phyloP scores from a whole-genome alignment of 2,329 filamentous ascomycete species.

The Metarhizium rileyi region DNA sequence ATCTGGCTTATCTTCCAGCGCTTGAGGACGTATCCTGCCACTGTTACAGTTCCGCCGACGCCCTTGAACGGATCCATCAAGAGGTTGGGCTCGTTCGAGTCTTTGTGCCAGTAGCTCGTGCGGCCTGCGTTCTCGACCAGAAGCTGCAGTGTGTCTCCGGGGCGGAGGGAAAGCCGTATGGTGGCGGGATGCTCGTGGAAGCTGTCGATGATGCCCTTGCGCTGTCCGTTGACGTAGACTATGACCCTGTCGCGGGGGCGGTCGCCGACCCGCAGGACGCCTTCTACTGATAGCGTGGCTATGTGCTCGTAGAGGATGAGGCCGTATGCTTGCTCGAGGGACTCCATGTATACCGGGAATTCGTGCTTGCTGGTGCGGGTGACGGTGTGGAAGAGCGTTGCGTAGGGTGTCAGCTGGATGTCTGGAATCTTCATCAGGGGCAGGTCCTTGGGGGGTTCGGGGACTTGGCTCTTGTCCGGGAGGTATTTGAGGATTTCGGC shows the following conservation, averaged over 20 bases:
- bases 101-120: slow-evolving; percentile 21
- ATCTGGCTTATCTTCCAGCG: background rate
- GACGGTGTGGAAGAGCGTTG: slow-evolving; percentile 26
- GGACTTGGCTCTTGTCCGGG: slow-evolving; percentile 20
- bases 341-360: slow-evolving; percentile 32
- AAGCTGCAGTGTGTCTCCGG: slow-evolving; percentile 29
- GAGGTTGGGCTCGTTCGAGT: slow-evolving; percentile 12
- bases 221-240: slow-evolving; percentile 33
- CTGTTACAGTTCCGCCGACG: slow-evolving; percentile 29
- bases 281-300: slow-evolving; percentile 7
- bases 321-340: slow-evolving; percentile 31
- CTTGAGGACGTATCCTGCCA: slow-evolving; percentile 16
- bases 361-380: slow-evolving; percentile 13
- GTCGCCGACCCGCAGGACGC: background rate
- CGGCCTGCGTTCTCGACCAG: slow-evolving; percentile 39
- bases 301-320: slow-evolving; percentile 31
- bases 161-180: slow-evolving; percentile 24
- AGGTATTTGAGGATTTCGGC: slow-evolving; percentile 26
- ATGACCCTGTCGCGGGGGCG: slow-evolving; percentile 31
- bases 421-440: slow-evolving; percentile 16
- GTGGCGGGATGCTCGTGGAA: slow-evolving; percentile 27
- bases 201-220: slow-evolving; percentile 33
- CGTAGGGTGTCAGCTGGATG: slow-evolving; percentile 26
- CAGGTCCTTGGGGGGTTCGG: slow-evolving; percentile 23
- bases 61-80: slow-evolving; percentile 35